phyloP scores from a whole-genome alignment of 2,329 filamentous ascomycete genomes.

The Colletotrichum sp. region DNA sequence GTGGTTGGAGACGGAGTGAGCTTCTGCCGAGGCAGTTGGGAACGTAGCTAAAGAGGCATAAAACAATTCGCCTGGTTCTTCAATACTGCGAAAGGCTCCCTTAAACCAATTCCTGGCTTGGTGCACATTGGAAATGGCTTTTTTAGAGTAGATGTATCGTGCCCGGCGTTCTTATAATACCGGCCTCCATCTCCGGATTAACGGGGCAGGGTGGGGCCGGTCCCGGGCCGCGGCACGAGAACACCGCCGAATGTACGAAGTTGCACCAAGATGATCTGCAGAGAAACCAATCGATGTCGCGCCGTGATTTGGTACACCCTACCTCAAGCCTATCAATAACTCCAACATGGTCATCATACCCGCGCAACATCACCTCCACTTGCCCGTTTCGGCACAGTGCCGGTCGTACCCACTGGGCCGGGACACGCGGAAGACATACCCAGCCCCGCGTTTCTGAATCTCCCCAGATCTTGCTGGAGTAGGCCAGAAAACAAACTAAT shows the following conservation, averaged over 20 bases:
- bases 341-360: accelerated
- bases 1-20: background rate
- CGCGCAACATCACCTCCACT: background rate
- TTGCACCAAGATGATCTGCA: background rate
- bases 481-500: accelerated
- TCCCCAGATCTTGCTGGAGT: accelerated
- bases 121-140: too few species aligned
- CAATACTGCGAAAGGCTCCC: background rate
- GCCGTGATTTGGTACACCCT: background rate
- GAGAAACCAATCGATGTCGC: background rate
- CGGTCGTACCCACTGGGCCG: background rate
- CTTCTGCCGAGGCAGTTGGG: background rate
- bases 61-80: accelerated
- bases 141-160: background rate
- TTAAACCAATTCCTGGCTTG: too few species aligned
- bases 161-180: background rate
- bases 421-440: background rate
- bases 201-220: background rate
- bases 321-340: background rate
- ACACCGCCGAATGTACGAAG: accelerated
- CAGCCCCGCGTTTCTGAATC: background rate
- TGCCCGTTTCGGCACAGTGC: background rate
- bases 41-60: accelerated
- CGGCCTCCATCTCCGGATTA: background rate
- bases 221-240: background rate